These are phyloP conservation scores for Dichomitus squalens DNA, from an alignment of 1,284 basidiomycete species.

Conservation along the genomic window DNA sequence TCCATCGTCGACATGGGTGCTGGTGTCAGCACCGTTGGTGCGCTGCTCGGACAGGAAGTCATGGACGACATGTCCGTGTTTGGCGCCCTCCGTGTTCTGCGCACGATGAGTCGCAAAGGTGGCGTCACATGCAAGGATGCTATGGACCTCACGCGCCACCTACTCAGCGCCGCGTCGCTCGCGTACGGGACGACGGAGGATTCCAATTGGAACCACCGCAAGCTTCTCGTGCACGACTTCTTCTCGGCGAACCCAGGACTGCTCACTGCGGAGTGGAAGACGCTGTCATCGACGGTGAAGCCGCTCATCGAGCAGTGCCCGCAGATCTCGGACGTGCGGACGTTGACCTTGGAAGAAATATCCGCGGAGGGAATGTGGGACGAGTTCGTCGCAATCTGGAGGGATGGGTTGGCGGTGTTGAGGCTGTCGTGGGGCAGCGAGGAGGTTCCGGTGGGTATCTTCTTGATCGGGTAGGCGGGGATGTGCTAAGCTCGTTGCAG, in stretches of 20 bases:
- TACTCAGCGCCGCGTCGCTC: constrained; percentile 39
- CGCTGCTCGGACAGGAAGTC: constrained; percentile 43
- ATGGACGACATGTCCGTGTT: constrained; percentile 43
- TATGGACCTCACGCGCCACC: constrained; percentile 49
- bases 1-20: constrained; percentile 62
- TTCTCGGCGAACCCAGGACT: constrained; percentile 63
- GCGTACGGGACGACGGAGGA: constrained; percentile 16
- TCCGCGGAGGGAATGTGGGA: constrained; percentile 54
- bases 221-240: constrained; percentile 54
- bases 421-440: constrained; percentile 40
- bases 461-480: constrained; percentile 1
- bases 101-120: constrained; percentile 56
- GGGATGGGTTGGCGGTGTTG: constrained; percentile 45
- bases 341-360: constrained; percentile 59
- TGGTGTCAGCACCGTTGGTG: constrained; percentile 57
- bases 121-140: constrained; percentile 52
- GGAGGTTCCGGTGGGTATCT: constrained; percentile 42
- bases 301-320: constrained; percentile 55
- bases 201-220: constrained; percentile 46
- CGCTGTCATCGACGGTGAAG: constrained; percentile 47
- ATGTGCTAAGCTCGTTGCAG: constrained; percentile 24
- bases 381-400: constrained; percentile 59
- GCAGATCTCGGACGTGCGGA: constrained; percentile 50
- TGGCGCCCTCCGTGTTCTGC: constrained; percentile 49
- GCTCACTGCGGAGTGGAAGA: constrained; percentile 57